Evolutionary conservation across 352 stramenopile genomes (phyloP).

Genomic region (Pythium dissotocum): DNA sequence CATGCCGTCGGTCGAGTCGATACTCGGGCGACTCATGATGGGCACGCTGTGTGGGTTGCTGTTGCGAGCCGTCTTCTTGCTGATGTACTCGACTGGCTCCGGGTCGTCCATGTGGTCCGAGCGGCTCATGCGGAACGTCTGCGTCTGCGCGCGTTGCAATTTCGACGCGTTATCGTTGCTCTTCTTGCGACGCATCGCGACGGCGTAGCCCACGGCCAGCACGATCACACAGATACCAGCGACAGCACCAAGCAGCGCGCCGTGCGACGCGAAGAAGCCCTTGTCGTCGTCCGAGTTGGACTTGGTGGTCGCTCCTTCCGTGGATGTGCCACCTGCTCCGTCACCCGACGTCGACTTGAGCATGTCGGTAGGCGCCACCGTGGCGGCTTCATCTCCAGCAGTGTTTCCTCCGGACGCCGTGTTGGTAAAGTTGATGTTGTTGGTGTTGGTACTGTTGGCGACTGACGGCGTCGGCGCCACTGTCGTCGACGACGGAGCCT

Average conservation of each 20-base stretch:
- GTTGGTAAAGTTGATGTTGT: slow-evolving; percentile 14
- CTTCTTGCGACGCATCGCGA: slow-evolving; percentile 29
- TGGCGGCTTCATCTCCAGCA: slow-evolving; percentile 8
- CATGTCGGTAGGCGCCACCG: background rate
- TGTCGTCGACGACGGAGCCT: slow-evolving; percentile 18
- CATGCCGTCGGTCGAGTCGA: slow-evolving; percentile 21
- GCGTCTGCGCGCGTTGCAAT: slow-evolving; percentile 5
- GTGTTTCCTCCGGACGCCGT: background rate
- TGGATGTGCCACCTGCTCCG: background rate
- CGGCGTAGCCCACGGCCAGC: slow-evolving; percentile 21
- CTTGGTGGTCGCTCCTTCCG: slow-evolving; percentile 18
- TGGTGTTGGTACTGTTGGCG: background rate
- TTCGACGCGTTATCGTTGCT: slow-evolving; percentile 5
- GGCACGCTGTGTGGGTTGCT: slow-evolving; percentile 18
- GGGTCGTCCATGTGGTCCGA: slow-evolving; percentile 25
- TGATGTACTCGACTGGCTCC: slow-evolving; percentile 25
- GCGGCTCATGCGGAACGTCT: slow-evolving; percentile 19
- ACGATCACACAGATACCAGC: slow-evolving; percentile 22
- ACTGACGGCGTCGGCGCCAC: slow-evolving; percentile 21
- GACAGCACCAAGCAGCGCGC: slow-evolving; percentile 17
- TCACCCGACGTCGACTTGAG: background rate
- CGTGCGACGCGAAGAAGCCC: slow-evolving; percentile 21
- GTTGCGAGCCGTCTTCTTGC: slow-evolving; percentile 25
- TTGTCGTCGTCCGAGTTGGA: slow-evolving; percentile 58
- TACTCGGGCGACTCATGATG: slow-evolving; percentile 27